phyloP scores from a whole-genome alignment of 2,329 filamentous ascomycete genomes.

The Fusarium sublunatum region DNA sequence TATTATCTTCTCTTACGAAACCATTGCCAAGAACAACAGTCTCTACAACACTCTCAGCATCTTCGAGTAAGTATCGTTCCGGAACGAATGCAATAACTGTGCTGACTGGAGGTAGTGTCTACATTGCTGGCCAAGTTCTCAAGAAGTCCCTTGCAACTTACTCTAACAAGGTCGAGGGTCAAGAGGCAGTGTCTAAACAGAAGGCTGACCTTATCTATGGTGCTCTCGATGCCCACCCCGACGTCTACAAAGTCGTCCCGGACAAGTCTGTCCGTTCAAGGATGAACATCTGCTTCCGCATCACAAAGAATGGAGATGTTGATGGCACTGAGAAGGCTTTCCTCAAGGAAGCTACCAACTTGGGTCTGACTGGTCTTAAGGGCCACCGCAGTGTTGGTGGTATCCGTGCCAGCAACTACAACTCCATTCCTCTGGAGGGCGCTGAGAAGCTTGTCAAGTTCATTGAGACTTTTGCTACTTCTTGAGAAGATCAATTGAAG shows the following conservation, averaged over 20 bases:
- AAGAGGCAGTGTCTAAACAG: constrained; percentile 76
- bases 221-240: constrained; percentile 77
- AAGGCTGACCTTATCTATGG: constrained; percentile 84
- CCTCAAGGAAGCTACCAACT: constrained; percentile 75
- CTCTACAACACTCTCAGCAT: constrained; percentile 97
- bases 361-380: constrained; percentile 82
- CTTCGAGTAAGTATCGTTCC: constrained; percentile 70
- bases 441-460: constrained; percentile 76
- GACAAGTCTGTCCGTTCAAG: constrained; percentile 79
- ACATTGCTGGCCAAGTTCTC: constrained; percentile 89
- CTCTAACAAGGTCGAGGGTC: constrained; percentile 77
- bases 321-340: constrained; percentile 83
- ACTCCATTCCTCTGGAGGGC: constrained; percentile 77
- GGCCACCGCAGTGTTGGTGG: constrained; percentile 79
- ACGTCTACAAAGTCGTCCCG: constrained; percentile 82
- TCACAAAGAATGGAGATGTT: constrained; percentile 68
- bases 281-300: constrained; percentile 96
- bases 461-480: constrained; percentile 63
- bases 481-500: not conserved
- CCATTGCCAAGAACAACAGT: constrained; percentile 90
- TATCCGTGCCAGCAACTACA: constrained; percentile 90
- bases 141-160: constrained; percentile 75
- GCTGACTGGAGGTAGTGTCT: constrained; percentile 68
- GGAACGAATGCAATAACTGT: not conserved
- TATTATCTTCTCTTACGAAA: constrained; percentile 84